Percentiles rank a stretch among this genome's conserved stretches.
These are phyloP conservation scores for Linnemannia elongata DNA, from an alignment of 192 early-diverging fungal genomes.

Conservation along the genomic window DNA sequence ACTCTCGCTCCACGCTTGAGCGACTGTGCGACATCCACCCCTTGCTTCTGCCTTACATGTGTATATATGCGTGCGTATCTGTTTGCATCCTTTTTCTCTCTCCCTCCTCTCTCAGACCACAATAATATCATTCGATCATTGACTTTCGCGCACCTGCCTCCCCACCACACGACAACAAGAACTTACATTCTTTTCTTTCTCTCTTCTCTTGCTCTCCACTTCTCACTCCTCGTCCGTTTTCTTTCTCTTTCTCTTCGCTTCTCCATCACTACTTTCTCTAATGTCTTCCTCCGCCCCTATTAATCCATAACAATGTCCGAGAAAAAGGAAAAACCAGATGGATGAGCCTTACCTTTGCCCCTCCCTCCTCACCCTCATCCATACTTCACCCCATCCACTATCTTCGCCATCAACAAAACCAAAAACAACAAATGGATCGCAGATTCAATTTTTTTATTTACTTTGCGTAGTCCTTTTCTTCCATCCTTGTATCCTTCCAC, in stretches of 20 bases:
- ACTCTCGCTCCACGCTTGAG: background rate
- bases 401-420: background rate
- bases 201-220: background rate
- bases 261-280: too few relatives aligned
- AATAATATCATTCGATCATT: too few relatives aligned
- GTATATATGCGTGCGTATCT: background rate
- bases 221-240: background rate
- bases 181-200: background rate
- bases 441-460: constrained; percentile 5
- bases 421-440: background rate
- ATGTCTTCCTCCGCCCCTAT: too few relatives aligned
- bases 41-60: background rate
- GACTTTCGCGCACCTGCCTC: background rate
- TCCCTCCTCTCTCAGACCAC: background rate
- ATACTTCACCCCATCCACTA: background rate
- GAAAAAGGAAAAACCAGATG: too few relatives aligned
- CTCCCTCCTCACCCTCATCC: too few relatives aligned
- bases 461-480: background rate
- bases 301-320: too few relatives aligned
- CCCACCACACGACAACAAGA: background rate
- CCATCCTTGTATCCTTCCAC: background rate
- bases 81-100: background rate
- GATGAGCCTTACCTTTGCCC: too few relatives aligned
- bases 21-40: too few relatives aligned
- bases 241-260: background rate